Base-by-base conservation (phyloP, 2,329 filamentous ascomycete genomes). In the Lachnellula arida region DNA sequence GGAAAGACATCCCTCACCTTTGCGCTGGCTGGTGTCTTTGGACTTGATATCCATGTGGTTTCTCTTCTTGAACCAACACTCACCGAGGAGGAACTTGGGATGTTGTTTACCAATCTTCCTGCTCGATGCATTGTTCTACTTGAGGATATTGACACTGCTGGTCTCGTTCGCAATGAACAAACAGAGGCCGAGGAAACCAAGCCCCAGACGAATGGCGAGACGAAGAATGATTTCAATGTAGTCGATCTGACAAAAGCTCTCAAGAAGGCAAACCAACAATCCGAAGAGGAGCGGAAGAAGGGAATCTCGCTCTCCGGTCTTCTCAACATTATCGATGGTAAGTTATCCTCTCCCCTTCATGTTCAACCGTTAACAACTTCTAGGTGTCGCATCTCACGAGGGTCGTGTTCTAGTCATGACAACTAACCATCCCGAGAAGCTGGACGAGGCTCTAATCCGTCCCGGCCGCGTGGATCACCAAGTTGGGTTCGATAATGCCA, bases 391-490 rank as follows among this genome's bases (percentile, higher is more conserved):
- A 1, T 88, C 85, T 3, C 87, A 89, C 64, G 89, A 93, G 72
- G 89, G 88, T 25, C 81, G 88, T 46, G 81, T 93, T 12, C 79
- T 93, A 17, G 85, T 93, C 73, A 91, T 92, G 86, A 92, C 89
- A 0, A 91, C 87, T 34, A 94, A 93, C 71, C 81, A 84, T 57
- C 86, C 86, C 2, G 85, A 92, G 63, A 78, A 81, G 14, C 80
- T 93, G 0, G 88, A 92, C 66, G 79, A 85, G 46, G 88, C 88
- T 0, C 78, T 94, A 5, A 85, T 91, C 49, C 78, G 88, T 0
- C 87, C 89, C 0, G 88, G 88, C 1, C 78, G 87, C 1, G 84
- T 92, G 4, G 88, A 92, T 60, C 74, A 87, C 42, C 82, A 87
- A 63, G 81, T 91, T 1, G 75, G 75, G 11, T 88, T 91, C 70